Evolutionary conservation across 805 yeast species (phyloP).

Genomic region (Wickerhamiella dianesei): DNA sequence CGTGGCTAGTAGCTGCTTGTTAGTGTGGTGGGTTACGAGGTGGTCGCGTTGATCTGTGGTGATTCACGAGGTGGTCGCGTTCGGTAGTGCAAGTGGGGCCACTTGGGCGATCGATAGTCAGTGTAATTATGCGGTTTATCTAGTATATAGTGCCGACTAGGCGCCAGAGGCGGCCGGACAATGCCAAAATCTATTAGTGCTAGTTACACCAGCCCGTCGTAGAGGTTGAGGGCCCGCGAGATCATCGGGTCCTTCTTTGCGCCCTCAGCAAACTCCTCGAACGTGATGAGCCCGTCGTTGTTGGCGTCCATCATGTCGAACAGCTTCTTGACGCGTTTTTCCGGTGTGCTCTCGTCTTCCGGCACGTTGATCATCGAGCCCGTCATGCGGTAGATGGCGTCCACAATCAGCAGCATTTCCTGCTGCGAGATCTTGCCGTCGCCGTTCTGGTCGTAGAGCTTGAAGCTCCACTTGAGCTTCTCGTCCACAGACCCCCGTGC

Average conservation of each 20-base stretch:
- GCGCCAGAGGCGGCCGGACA: no score
- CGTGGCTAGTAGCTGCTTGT: no score
- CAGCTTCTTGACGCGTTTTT: constrained; percentile 67
- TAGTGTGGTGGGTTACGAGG: no score
- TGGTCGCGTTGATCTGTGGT: no score
- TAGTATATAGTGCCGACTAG: no score
- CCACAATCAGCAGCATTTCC: constrained; percentile 68
- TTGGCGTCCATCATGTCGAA: constrained; percentile 63
- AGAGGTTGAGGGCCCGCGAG: constrained; percentile 59
- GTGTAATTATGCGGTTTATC: no score
- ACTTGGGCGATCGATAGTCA: no score
- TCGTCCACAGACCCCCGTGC: constrained; percentile 77
- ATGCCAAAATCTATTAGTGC: neutral
- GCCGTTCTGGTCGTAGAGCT: constrained; percentile 67
- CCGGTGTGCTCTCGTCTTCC: constrained; percentile 87
- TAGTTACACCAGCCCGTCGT: constrained; percentile 58
- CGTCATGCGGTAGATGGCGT: constrained; percentile 85
- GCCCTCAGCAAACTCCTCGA: constrained; percentile 74
- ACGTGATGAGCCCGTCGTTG: constrained; percentile 51
- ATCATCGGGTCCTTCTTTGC: constrained; percentile 68
- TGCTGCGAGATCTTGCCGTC: constrained; percentile 63
- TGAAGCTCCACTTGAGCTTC: constrained; percentile 80
- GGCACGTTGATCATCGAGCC: constrained; percentile 85
- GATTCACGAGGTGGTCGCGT: no score
- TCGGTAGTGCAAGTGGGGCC: no score